Base-by-base conservation (phyloP, 495 filamentous ascomycete genomes). In the Usnea hakonensis region DNA sequence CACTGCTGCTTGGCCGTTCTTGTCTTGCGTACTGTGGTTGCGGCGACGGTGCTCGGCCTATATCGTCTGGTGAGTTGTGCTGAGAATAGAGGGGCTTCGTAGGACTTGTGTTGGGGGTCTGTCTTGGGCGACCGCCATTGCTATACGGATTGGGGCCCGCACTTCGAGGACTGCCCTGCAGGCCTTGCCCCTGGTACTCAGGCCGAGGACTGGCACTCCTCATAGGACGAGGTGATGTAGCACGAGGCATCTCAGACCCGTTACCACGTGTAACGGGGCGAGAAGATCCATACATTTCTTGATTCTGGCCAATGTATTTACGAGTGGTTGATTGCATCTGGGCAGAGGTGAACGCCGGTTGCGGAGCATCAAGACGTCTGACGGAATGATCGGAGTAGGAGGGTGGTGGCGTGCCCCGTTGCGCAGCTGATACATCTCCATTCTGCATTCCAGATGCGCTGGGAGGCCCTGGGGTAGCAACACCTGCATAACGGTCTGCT, bases 241-340 rank as follows among this genome's bases (percentile, higher is more conserved):
- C 73, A 55, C 79, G 77, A 57, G 79, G 74, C 32, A 71, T 67
- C 33, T 81, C 78, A 61, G 77, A 72, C 43, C 64, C 68, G 50
- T 66, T 72, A 48, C 54, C 68, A 10, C 76, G 70, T 46, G 68
- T 71, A 58, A 69, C 67, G 10, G 71, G 53, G 19, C 72, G 57
- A 11, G 75, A 70, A 41, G 70, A 69, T 61, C 81, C 80, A 68
- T 95, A 90, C 83, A 96, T 87, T 67, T 82, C 88, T 58, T 89
- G 85, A 10, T 87, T 88, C 73, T 96, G 88, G 57, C 87, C 85
- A 50, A 89, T 83, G 70, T 94, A 96, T 68, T 88, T 88, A 60
- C 92, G 85, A 1, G 90, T 91, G 16, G 93, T 88, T 68, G 94
- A 87, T 66, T 96, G 87, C 95, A 99, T 99, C 52, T 92, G 87